phyloP scores from a whole-genome alignment of 495 filamentous ascomycete species.

The Articulospora tetracladia region DNA sequence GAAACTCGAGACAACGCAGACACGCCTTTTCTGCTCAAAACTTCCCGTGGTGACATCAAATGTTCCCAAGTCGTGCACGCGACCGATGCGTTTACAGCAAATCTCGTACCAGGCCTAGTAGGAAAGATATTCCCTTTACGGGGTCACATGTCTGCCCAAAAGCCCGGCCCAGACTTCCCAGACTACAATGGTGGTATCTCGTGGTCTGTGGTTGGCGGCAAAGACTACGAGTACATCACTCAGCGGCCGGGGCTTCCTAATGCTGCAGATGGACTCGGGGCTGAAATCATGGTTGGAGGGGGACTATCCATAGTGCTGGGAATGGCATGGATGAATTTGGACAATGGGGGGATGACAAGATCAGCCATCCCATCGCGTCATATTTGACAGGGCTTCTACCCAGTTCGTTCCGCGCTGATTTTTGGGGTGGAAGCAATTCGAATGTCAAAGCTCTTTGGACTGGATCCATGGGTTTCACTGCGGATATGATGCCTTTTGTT shows the following conservation, averaged over 20 bases:
- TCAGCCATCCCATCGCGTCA: not conserved
- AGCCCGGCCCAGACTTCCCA: conserved; percentile 35
- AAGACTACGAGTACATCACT: conserved; percentile 18
- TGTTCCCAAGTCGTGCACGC: conserved; percentile 62
- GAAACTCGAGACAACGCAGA: conserved; percentile 5
- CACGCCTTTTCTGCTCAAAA: conserved; percentile 49
- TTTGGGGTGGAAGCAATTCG: not conserved
- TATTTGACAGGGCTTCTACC: not conserved
- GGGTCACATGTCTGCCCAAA: conserved; percentile 67
- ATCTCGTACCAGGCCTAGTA: conserved; percentile 63
- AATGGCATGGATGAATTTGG: conserved; percentile 27
- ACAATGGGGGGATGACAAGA: not conserved
- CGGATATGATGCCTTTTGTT: conserved; percentile 43
- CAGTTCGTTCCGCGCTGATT: not conserved
- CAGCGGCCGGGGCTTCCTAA: conserved; percentile 35
- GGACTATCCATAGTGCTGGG: conserved; percentile 24
- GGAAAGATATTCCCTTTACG: conserved; percentile 71
- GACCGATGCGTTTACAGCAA: conserved; percentile 70
- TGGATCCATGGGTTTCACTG: conserved; percentile 41
- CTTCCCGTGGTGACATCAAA: conserved; percentile 54
- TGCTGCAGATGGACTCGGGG: conserved; percentile 57
- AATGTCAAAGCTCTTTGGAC: conserved; percentile 33
- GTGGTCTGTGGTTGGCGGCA: conserved; percentile 36
- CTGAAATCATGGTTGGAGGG: conserved; percentile 38
- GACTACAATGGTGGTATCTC: conserved; percentile 20